Evolutionary conservation across 257 asterid genomes (phyloP).

Genomic region (Salvia miltiorrhiza): DNA sequence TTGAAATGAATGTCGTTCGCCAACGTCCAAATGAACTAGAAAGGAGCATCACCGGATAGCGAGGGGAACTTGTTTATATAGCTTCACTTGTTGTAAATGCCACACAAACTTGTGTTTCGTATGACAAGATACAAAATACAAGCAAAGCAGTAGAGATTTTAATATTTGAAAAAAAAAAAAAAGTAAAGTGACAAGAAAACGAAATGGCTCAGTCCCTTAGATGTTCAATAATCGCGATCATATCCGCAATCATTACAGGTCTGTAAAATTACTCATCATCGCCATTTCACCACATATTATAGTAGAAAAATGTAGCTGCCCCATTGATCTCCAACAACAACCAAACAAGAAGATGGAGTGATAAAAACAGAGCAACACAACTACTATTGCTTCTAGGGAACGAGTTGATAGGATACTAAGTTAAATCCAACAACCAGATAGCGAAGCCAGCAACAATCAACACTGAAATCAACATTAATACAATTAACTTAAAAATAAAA

Average conservation of each 20-base stretch:
- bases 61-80: slow-evolving; percentile 28
- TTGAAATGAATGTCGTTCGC: slow-evolving; percentile 4
- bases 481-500: too few species aligned
- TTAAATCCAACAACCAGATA: slow-evolving; percentile 57
- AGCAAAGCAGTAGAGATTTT: not conserved
- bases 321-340: slow-evolving; percentile 26
- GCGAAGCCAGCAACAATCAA: slow-evolving; percentile 34
- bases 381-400: slow-evolving; percentile 66
- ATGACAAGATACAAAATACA: not conserved
- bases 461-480: not conserved
- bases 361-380: slow-evolving; percentile 36
- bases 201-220: slow-evolving; percentile 71
- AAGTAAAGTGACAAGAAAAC: not conserved
- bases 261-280: slow-evolving; percentile 48
- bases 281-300: slow-evolving; percentile 8
- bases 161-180: not conserved
- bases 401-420: slow-evolving; percentile 50
- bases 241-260: slow-evolving; percentile 71
- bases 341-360: not conserved
- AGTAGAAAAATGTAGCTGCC: slow-evolving; percentile 34
- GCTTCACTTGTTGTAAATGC: slow-evolving; percentile 10
- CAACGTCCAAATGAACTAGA: slow-evolving; percentile 29
- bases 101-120: not conserved
- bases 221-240: slow-evolving; percentile 64
- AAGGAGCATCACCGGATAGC: slow-evolving; percentile 29